These are phyloP conservation scores for Pichia sp. DNA, from an alignment of 1,139 yeast genomes.

Conservation along the genomic window DNA sequence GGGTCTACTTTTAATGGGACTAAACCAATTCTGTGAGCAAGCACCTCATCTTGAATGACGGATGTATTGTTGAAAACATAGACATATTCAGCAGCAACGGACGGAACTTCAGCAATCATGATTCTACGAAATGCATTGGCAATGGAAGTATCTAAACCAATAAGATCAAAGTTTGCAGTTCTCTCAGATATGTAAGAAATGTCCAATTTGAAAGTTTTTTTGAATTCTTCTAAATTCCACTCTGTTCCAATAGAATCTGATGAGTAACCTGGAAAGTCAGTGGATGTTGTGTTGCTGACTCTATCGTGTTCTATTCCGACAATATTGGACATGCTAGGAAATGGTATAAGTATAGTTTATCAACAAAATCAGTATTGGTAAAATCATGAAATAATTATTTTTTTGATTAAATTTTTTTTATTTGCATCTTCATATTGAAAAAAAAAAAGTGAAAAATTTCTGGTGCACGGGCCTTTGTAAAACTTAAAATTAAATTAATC, in stretches of 20 bases:
- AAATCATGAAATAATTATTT: not conserved
- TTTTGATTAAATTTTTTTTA: not conserved
- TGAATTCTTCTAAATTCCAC: slow-evolving; percentile 84
- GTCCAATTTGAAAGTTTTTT: slow-evolving; percentile 59
- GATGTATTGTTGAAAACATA: slow-evolving; percentile 91
- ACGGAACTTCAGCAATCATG: slow-evolving; percentile 94
- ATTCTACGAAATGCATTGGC: slow-evolving; percentile 97
- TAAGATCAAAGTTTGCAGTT: slow-evolving; percentile 78
- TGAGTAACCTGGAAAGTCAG: slow-evolving; percentile 81
- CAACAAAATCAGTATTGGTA: not conserved
- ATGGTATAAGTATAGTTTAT: not conserved
- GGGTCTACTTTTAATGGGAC: slow-evolving; percentile 90
- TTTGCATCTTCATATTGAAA: not conserved
- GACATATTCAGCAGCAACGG: slow-evolving; percentile 90
- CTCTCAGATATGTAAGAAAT: slow-evolving; percentile 60
- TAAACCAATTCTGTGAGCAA: slow-evolving; percentile 90
- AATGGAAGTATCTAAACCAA: slow-evolving; percentile 82
- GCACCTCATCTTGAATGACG: slow-evolving; percentile 93
- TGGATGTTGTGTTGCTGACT: slow-evolving; percentile 69
- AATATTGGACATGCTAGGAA: slow-evolving; percentile 41
- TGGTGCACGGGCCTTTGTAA: not conserved
- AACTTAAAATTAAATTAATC: too few species aligned
- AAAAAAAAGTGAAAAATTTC: not conserved
- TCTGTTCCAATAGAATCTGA: slow-evolving; percentile 51
- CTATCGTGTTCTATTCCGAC: slow-evolving; percentile 89